A percentile compares a stretch with the other conserved stretches of the same genome.
phyloP scores from a whole-genome alignment of 305 asterid genomes.

The Fraxinus latifolia region DNA sequence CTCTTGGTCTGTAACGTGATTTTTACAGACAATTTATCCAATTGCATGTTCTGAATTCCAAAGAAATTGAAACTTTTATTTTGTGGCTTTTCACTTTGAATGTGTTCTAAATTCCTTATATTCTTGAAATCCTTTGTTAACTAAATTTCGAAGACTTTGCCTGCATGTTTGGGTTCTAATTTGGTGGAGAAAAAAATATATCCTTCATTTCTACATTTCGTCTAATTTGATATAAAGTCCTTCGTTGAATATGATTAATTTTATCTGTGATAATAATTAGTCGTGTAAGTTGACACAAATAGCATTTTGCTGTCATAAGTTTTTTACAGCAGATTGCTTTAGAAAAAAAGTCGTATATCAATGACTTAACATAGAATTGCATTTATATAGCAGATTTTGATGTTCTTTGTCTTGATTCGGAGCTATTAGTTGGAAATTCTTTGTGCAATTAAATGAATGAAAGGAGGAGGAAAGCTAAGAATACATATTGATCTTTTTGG shows the following conservation, averaged over 20 bases:
- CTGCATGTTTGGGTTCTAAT: not conserved
- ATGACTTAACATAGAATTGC: not conserved
- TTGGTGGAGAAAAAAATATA: not conserved
- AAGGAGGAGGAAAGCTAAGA: not conserved
- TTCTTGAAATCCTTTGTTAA: not conserved
- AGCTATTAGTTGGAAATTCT: not conserved
- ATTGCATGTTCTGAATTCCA: no score
- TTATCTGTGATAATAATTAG: not conserved
- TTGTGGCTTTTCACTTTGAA: not conserved
- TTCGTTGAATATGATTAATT: no score
- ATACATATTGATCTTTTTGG: not conserved
- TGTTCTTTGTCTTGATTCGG: not conserved
- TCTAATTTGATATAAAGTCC: not conserved
- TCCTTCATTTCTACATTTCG: not conserved
- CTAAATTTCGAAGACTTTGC: not conserved
- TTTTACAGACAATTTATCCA: not conserved
- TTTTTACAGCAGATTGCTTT: no score
- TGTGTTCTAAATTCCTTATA: not conserved
- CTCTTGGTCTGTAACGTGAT: not conserved
- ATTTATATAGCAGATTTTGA: not conserved
- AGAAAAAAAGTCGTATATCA: no score
- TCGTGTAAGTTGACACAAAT: not conserved
- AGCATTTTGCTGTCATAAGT: not conserved
- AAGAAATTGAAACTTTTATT: not conserved
- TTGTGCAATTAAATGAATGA: not conserved